Conservation (phyloP, 169 alveolate genomes). For the Perkinsus marinus region DNA sequence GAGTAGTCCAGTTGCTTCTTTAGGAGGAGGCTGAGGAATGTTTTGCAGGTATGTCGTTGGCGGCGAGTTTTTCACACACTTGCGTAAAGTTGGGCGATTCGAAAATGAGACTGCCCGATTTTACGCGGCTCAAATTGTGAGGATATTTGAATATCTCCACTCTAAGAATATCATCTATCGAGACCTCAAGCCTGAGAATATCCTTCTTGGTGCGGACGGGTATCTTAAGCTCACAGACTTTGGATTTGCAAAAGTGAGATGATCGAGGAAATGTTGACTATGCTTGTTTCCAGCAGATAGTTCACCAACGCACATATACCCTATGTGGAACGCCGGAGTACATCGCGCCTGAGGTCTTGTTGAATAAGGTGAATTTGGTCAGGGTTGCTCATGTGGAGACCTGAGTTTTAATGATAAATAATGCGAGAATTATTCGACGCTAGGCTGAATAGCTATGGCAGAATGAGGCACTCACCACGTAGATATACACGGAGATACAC, state of each 20-base stretch:
- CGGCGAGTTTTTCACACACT: conserved; percentile 71
- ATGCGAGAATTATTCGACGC: too few species aligned
- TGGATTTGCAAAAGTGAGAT: conserved; percentile 96
- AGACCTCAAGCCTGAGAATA: conserved; percentile 80
- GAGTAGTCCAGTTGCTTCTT: not conserved
- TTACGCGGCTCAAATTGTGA: conserved; percentile 60
- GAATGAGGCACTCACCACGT: too few species aligned
- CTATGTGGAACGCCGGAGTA: conserved; percentile 99
- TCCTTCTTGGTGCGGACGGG: conserved; percentile 89
- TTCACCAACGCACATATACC: conserved; percentile 91
- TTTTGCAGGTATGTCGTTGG: conserved; percentile 62
- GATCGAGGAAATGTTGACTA: not conserved
- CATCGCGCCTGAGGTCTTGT: conserved; percentile 97
- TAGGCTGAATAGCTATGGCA: too few species aligned
- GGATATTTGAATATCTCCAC: conserved; percentile 91
- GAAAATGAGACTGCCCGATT: conserved; percentile 55
- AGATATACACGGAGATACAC: too few species aligned
- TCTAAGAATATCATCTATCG: conserved; percentile 66
- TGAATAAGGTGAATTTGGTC: too few species aligned
- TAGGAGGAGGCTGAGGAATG: not conserved
- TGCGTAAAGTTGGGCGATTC: conserved; percentile 57
- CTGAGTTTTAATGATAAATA: too few species aligned
- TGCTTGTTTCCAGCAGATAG: not conserved
- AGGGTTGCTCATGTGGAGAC: too few species aligned
- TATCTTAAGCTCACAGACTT: conserved; percentile 94